Conservation (phyloP, 345 rosid genomes). For the Populus deltoides region DNA sequence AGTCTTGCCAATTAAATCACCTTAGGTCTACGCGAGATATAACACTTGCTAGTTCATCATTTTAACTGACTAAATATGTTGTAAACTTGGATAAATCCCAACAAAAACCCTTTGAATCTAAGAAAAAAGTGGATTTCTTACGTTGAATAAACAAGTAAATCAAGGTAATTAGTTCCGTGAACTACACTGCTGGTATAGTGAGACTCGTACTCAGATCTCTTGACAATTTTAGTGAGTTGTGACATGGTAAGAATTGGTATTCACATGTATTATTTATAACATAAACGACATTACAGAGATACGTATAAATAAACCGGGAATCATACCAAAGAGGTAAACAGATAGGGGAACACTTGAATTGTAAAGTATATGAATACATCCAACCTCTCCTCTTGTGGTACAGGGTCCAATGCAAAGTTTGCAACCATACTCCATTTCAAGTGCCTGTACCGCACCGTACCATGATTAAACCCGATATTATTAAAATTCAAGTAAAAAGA, state of each 20-base stretch:
- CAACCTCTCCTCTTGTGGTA: conserved; percentile 97
- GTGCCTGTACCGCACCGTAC: conserved; percentile 42
- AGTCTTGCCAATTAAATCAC: background rate
- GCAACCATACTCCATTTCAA: conserved; percentile 86
- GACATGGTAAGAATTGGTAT: background rate
- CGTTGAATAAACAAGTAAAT: background rate
- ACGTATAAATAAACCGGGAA: background rate
- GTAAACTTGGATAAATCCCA: background rate
- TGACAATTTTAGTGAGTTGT: background rate
- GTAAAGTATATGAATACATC: background rate
- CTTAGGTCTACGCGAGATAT: background rate
- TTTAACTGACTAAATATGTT: background rate
- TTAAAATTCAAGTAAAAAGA: background rate
- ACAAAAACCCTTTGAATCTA: background rate
- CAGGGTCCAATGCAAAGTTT: conserved; percentile 97
- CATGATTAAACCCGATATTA: background rate
- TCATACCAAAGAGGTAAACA: background rate
- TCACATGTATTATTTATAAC: too few species aligned
- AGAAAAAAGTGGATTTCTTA: background rate
- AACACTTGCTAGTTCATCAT: background rate
- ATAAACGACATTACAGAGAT: background rate
- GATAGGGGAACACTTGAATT: background rate
- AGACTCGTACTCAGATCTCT: background rate
- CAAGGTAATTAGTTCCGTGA: background rate
- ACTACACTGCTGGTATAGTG: background rate